Percentiles rank a stretch among this genome's conserved stretches.
Conservation (phyloP, 2,329 filamentous ascomycete genomes). For the Cryphonectria nitschkei region DNA sequence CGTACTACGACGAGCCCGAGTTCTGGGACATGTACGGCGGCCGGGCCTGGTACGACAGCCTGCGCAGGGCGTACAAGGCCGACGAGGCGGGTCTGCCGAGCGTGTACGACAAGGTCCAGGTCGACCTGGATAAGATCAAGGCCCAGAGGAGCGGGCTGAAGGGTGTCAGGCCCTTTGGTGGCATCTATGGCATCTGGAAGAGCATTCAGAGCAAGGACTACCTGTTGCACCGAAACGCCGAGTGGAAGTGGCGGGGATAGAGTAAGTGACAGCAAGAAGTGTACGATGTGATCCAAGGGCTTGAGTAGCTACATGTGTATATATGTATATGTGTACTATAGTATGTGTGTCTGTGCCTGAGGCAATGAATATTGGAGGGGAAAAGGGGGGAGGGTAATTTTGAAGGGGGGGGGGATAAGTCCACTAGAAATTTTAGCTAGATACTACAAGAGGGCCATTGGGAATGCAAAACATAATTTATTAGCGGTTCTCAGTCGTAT, state of each 20-base stretch:
- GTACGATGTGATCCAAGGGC: background rate
- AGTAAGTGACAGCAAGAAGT: too few species aligned
- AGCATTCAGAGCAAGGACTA: conserved; percentile 62
- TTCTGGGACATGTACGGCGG: conserved; percentile 70
- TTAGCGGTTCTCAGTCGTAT: conserved; percentile 9
- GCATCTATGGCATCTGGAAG: conserved; percentile 62
- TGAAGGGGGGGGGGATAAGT: background rate
- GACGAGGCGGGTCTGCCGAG: conserved; percentile 56
- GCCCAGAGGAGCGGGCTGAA: conserved; percentile 48
- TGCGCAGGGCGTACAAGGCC: conserved; percentile 67
- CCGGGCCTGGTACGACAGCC: conserved; percentile 60
- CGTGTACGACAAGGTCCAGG: conserved; percentile 72
- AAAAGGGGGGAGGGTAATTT: too few species aligned
- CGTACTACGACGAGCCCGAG: conserved; percentile 75
- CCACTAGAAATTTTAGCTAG: background rate
- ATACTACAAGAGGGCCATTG: background rate
- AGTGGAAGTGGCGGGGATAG: conserved; percentile 55
- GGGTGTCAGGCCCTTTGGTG: conserved; percentile 58
- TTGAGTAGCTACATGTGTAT: background rate
- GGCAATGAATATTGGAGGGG: too few species aligned
- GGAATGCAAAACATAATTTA: background rate
- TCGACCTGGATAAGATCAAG: conserved; percentile 41
- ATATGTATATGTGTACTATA: background rate
- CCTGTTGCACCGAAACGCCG: conserved; percentile 53
- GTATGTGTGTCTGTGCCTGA: background rate